Evolutionary conservation across 495 filamentous ascomycete species (phyloP), one percentile per base, ranked within the genome.

Genomic region (Rhypophila decipiens): DNA sequence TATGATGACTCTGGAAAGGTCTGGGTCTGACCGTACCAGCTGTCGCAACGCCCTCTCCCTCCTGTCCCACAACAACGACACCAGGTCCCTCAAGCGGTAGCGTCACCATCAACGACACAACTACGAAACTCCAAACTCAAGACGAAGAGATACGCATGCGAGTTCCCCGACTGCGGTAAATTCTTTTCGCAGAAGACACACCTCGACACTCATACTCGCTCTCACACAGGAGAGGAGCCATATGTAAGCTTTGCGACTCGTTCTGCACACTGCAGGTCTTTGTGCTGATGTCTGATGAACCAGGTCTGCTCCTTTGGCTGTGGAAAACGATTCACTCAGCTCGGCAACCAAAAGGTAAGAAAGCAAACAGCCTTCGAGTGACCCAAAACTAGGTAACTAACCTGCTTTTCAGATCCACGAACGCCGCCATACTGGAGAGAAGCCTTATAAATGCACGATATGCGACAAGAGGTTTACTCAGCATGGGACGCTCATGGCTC

Each of bases 151-250:
- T 93, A 93, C 59, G 67, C 77, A 21, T 97, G 91, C 66, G 79
- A 74, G 19, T 76, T 90, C 24, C 75, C 81, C 11, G 78, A 82
- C 12, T 97, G 91, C 57, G 70, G 76, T 47, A 95, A 93, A 70
- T 79, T 74, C 51, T 96, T 95, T 65, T 80, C 81, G 46, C 91
- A 97, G 61, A 95, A 91, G 65, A 96, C 90, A 2, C 90, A 96
- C 61, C 75, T 96, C 31, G 88, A 95, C 49, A 96, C 94, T 31
- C 91, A 97, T 58, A 85, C 77, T 37, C 78, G 91, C 58, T 84
- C 89, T 8, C 91, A 97, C 58, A 95, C 90, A 3, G 91, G 91
- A 17, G 80, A 89, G 39, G 88, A 89, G 52, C 91, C 91, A 50
- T 96, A 90, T 70, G 88, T 95, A 66, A 74, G 87, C 45, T 24